phyloP scores from a whole-genome alignment of 2,329 filamentous ascomycete genomes.

The Orbilia oligospora region DNA sequence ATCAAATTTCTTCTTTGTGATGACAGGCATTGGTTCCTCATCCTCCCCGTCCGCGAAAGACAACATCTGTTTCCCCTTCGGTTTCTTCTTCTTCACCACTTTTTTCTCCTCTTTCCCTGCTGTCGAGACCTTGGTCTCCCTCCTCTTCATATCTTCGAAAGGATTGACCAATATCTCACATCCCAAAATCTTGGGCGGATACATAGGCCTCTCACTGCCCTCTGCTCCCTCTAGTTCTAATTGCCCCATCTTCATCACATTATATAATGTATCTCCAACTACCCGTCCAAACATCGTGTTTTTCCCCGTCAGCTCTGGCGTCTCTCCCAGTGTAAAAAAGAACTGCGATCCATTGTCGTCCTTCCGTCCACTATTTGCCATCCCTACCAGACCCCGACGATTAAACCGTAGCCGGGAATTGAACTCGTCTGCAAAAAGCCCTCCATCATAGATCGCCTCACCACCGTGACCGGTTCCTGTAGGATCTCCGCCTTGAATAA shows the following conservation, averaged over 20 bases:
- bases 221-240: constrained; percentile 79
- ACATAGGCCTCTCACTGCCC: constrained; percentile 84
- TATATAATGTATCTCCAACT: constrained; percentile 95
- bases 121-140: constrained; percentile 73
- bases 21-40: constrained; percentile 63
- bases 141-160: constrained; percentile 84
- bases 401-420: constrained; percentile 95
- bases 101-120: constrained; percentile 71
- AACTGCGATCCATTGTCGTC: constrained; percentile 95
- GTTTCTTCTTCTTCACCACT: constrained; percentile 71
- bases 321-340: constrained; percentile 87
- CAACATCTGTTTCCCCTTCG: constrained; percentile 80
- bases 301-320: constrained; percentile 86
- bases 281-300: constrained; percentile 95
- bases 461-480: constrained; percentile 93
- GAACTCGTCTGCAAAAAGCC: constrained; percentile 86
- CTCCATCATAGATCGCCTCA: constrained; percentile 90
- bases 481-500: constrained; percentile 94
- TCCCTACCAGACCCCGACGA: constrained; percentile 88
- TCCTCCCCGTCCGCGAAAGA: constrained; percentile 79
- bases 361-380: constrained; percentile 86
- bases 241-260: constrained; percentile 92
- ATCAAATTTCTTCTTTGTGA: constrained; percentile 61
- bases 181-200: constrained; percentile 82
- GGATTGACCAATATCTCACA: constrained; percentile 85